Percentiles rank a stretch among this genome's conserved stretches.
phyloP scores from a whole-genome alignment of 306 rosid genomes.

The Sesbania bispinosa region DNA sequence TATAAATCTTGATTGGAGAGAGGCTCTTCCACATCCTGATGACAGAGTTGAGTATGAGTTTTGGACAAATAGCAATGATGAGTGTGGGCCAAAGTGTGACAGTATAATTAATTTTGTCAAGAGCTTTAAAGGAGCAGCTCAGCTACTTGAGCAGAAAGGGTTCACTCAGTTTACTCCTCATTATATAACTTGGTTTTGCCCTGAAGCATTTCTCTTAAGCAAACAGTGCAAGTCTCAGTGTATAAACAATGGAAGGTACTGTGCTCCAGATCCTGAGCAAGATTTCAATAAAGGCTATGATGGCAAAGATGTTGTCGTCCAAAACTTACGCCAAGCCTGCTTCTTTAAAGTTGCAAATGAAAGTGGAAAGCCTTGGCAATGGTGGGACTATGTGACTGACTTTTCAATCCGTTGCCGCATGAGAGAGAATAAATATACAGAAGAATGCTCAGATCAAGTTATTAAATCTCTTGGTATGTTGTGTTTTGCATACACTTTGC shows the following conservation, averaged over 20 bases:
- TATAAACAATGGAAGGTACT: conserved; percentile 85
- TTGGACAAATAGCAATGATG: conserved; percentile 96
- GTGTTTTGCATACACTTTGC: conserved; percentile 7
- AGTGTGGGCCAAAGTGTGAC: conserved; percentile 89
- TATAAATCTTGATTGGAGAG: conserved; percentile 93
- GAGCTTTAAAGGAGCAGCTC: conserved; percentile 85
- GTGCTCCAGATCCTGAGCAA: conserved; percentile 98
- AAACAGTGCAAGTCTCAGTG: conserved; percentile 92
- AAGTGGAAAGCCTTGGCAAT: conserved; percentile 93
- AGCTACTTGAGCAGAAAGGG: conserved; percentile 80
- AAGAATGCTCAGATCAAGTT: conserved; percentile 84
- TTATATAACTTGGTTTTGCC: conserved; percentile 96
- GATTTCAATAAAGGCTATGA: conserved; percentile 90
- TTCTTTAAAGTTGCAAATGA: conserved; percentile 86
- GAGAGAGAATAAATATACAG: conserved; percentile 62
- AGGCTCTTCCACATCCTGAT: conserved; percentile 98
- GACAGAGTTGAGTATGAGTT: conserved; percentile 94
- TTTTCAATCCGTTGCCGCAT: conserved; percentile 95
- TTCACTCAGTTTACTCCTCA: conserved; percentile 88
- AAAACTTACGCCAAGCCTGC: conserved; percentile 94
- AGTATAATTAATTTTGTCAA: conserved; percentile 72
- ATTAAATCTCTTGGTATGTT: conserved; percentile 82
- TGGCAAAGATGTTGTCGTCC: conserved; percentile 91
- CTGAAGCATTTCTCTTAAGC: conserved; percentile 68
- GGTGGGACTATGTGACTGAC: conserved; percentile 98